Evolutionary conservation across 352 stramenopile genomes (phyloP).

Genomic region (Globisporangium sylvaticum): DNA sequence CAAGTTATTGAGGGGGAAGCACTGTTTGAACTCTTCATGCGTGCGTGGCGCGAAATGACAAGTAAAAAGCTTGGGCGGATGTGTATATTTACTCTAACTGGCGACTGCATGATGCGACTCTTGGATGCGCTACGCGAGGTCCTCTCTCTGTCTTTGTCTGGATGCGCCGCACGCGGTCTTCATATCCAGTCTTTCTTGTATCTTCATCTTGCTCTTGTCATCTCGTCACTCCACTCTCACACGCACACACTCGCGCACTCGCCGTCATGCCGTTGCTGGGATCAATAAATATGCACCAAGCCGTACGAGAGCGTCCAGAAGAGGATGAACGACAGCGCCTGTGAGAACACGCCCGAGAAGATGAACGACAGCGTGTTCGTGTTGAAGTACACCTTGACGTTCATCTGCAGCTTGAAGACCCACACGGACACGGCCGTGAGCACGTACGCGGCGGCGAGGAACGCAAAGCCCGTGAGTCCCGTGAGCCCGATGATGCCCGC

Average conservation of each 20-base stretch:
- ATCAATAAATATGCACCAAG: slow-evolving; percentile 89
- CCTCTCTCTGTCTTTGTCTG: background rate
- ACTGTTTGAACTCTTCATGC: background rate
- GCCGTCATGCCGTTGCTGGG: background rate
- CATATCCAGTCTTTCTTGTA: background rate
- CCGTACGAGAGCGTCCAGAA: slow-evolving; percentile 88
- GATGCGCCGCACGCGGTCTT: background rate
- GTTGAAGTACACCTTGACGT: slow-evolving; percentile 83
- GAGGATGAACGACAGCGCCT: slow-evolving; percentile 84
- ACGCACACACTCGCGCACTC: background rate
- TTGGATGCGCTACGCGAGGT: background rate
- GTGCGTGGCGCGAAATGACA: background rate
- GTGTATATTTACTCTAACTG: background rate
- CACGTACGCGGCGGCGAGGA: slow-evolving; percentile 63
- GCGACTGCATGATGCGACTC: background rate
- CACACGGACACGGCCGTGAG: slow-evolving; percentile 61
- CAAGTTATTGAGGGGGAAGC: background rate
- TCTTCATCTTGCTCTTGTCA: background rate
- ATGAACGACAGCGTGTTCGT: slow-evolving; percentile 61
- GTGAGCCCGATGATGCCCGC: slow-evolving; percentile 78
- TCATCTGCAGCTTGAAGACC: slow-evolving; percentile 69
- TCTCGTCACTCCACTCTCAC: background rate
- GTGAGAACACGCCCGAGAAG: slow-evolving; percentile 65
- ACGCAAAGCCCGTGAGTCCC: slow-evolving; percentile 67
- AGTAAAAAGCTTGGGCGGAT: background rate